Base-by-base conservation (phyloP, 75 land plant genomes). In the Pinus tabuliformis region DNA sequence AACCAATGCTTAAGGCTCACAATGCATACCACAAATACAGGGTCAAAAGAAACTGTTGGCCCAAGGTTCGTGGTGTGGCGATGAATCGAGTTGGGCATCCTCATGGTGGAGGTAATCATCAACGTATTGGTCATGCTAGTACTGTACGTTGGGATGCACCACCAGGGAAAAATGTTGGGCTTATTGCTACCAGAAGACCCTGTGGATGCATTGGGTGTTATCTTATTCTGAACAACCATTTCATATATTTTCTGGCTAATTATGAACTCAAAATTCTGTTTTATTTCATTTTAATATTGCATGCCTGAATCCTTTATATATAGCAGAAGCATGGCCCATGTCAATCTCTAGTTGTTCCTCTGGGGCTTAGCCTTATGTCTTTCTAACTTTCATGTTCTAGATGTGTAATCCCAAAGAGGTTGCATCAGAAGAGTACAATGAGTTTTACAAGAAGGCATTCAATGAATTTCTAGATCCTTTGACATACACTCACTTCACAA, bases 381-480 rank as follows among this genome's bases (percentile, higher is more conserved):
- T 37, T 78, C 45, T 73, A 60, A 8, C 28, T 42, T 59, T 80
- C 56, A 28, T 64, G 49, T 7, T 66, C 59, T 74, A 94, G 97
- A 85, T 94, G 93, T 86, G 98, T 45, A 89, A 71, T 74, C 78
- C 92, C 13, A 96, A 92, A 82, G 99, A 96, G 72, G 85, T 96
- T 59, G 68, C 88, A 56, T 89, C 87, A 62, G 91, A 92, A 15
- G 95, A 96, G 45, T 96, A 96, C 76, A 75, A 87, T 77, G 94
- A 89, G 45, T 96, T 96, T 76, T 96, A 88, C 77, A 92, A 90
- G 82, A 94, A 90, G 80, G 87, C 99, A 2, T 96, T 94, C 72
- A 90, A 92, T 84, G 98, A 94, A 66, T 94, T 90, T 73, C 80
- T 96, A 81, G 97, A 94, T 57, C 99, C 99, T 56, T 83, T 90